Evolutionary conservation across 2,329 filamentous ascomycete species (phyloP), one percentile per base, ranked within the genome.

Genomic region (Alternaria sp.): DNA sequence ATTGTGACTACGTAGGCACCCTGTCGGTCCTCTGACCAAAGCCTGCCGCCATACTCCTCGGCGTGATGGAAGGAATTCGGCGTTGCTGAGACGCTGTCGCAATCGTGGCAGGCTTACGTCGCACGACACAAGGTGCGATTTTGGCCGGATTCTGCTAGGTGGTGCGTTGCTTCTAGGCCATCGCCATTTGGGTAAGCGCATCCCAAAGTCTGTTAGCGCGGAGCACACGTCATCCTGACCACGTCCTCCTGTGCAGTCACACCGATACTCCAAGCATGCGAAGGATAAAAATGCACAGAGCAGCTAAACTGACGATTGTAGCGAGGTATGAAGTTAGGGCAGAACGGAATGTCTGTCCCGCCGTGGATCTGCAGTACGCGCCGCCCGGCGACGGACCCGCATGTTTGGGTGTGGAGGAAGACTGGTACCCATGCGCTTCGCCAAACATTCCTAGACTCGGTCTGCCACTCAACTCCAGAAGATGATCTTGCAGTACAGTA

Each of bases 191-290:
- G 32, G 34, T 36, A 49, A 49, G 46, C 32, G 46, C 18, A 18
- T 41, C 5, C 38, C 18, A 41, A 41, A 18, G 11, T 38, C 14
- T 36, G 46, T 49, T 49, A 49, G 46, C 46, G 30, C 32, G 20
- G 36, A 49, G 46, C 20, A 32, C 46, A 49, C 32, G 46, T 49
- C 46, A 49, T 49, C 39, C 24, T 24, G 46, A 16, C n/a, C 38
- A 41, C 38, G 38, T 38, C 34, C 22, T 38, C 30, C 12, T 49
- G 46, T 22, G 14, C 32, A 48, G 22, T 36, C 16, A n/a, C 20
- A 36, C 30, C 20, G 20, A 34, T 22, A 30, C 46, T 18, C 46
- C 12, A 34, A 49, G 32, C 32, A 14, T 38, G 32, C 20, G 14
- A 9, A 24, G 11, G 39, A 24, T 36, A 20, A 38, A 20, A 20